Conservation (phyloP, 192 early-diverging fungal genomes). For the Dispira parvispora region DNA sequence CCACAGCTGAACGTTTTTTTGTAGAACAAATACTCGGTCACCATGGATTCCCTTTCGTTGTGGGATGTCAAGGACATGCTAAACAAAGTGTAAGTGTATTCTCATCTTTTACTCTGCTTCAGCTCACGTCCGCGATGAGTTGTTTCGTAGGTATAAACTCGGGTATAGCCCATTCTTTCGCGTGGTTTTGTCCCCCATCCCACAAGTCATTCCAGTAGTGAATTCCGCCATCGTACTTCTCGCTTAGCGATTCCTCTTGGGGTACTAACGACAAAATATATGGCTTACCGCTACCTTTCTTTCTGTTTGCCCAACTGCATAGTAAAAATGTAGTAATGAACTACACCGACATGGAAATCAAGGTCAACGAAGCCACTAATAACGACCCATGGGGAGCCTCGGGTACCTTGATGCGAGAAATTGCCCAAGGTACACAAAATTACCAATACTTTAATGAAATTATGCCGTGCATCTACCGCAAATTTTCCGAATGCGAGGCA, state of each 20-base stretch:
- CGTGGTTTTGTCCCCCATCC: neutral
- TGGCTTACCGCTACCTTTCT: neutral
- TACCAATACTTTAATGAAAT: conserved; percentile 88
- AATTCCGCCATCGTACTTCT: too few relatives aligned
- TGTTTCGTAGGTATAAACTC: too few relatives aligned
- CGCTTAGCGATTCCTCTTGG: too few relatives aligned
- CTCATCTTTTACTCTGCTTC: too few relatives aligned
- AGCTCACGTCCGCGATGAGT: neutral
- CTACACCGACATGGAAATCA: conserved; percentile 83
- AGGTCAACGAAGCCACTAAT: conserved; percentile 82
- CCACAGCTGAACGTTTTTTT: too few relatives aligned
- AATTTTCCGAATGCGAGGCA: conserved; percentile 68
- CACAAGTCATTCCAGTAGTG: too few relatives aligned
- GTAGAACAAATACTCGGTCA: neutral
- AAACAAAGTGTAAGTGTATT: conserved; percentile 30
- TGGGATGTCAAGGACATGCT: conserved; percentile 42
- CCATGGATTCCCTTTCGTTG: conserved; percentile 30
- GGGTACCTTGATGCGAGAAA: conserved; percentile 82
- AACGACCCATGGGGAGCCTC: conserved; percentile 93
- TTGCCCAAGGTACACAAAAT: conserved; percentile 75
- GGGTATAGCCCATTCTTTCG: neutral
- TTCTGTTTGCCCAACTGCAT: neutral
- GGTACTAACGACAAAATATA: neutral
- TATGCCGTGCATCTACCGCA: conserved; percentile 82
- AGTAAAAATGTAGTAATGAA: conserved; percentile 80